Conservation (phyloP, 306 rosid genomes). For the Lithocarpus polystachyus region DNA sequence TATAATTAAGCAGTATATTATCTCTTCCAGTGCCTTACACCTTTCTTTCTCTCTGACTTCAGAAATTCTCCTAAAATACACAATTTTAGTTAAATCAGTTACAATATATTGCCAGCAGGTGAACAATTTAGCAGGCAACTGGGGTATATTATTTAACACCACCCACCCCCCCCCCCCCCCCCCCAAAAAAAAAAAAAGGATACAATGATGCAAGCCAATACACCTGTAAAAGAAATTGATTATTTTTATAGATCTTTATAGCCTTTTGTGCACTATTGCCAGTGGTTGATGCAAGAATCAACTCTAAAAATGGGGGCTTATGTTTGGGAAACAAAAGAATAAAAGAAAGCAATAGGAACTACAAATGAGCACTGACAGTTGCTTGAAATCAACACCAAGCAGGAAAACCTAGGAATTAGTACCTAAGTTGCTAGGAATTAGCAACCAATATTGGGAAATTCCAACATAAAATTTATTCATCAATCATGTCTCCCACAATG, state of each 20-base stretch:
- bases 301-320: too few relatives aligned
- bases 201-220: constrained; percentile 1
- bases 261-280: background rate
- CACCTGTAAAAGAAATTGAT: background rate
- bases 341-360: too few relatives aligned
- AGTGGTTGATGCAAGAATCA: background rate
- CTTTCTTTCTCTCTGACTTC: constrained; percentile 80
- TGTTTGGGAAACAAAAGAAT: too few relatives aligned
- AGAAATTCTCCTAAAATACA: constrained; percentile 76
- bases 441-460: too few relatives aligned
- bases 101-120: constrained; percentile 5
- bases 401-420: too few relatives aligned
- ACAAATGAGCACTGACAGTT: too few relatives aligned
- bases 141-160: background rate
- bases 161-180: too few relatives aligned
- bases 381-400: too few relatives aligned
- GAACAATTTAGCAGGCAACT: constrained; percentile 25
- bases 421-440: too few relatives aligned
- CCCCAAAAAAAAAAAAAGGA: background rate
- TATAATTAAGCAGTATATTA: constrained; percentile 71
- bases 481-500: too few relatives aligned
- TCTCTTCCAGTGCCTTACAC: constrained; percentile 67
- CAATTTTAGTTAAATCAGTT: constrained; percentile 20
- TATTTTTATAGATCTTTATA: background rate
- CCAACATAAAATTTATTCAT: too few relatives aligned